Evolutionary conservation across 805 yeast genomes (phyloP).

Genomic region (Isabelozyma gotoi): DNA sequence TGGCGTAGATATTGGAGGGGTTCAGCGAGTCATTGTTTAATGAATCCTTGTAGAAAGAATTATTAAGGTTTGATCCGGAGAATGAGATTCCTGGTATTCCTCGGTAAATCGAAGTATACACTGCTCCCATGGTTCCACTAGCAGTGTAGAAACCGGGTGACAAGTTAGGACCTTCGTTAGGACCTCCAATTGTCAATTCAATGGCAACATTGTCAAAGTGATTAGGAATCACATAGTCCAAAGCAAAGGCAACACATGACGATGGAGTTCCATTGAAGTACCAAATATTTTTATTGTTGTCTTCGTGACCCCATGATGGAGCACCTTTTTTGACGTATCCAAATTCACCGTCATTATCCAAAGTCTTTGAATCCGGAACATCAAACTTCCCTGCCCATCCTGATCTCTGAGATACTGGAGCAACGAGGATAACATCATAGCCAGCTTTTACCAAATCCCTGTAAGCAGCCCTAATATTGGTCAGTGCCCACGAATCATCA

Average conservation of each 20-base stretch:
- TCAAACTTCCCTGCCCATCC: constrained; percentile 58
- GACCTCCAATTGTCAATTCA: constrained; percentile 26
- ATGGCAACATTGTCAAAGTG: constrained; percentile 17
- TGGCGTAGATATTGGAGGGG: constrained; percentile 25
- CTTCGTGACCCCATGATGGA: constrained; percentile 57
- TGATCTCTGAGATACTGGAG: constrained; percentile 51
- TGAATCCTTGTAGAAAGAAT: constrained; percentile 24
- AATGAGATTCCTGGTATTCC: constrained; percentile 26
- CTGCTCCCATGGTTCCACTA: constrained; percentile 26
- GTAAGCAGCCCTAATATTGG: constrained; percentile 23
- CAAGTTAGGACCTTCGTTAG: constrained; percentile 30
- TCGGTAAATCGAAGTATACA: constrained; percentile 22
- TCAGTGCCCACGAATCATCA: constrained; percentile 18
- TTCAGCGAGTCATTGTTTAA: constrained; percentile 14
- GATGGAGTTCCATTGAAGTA: constrained; percentile 29
- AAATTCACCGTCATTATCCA: constrained; percentile 48
- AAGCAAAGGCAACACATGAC: constrained; percentile 25
- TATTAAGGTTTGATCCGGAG: constrained; percentile 24
- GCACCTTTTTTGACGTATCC: constrained; percentile 46
- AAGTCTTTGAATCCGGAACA: constrained; percentile 36
- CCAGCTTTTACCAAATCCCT: constrained; percentile 30
- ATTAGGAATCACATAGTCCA: constrained; percentile 22
- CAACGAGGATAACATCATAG: constrained; percentile 48
- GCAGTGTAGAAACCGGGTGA: constrained; percentile 26
- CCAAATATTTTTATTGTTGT: constrained; percentile 22